phyloP scores from a whole-genome alignment of 148 eudicot genomes.

The Arbutus unedo region DNA sequence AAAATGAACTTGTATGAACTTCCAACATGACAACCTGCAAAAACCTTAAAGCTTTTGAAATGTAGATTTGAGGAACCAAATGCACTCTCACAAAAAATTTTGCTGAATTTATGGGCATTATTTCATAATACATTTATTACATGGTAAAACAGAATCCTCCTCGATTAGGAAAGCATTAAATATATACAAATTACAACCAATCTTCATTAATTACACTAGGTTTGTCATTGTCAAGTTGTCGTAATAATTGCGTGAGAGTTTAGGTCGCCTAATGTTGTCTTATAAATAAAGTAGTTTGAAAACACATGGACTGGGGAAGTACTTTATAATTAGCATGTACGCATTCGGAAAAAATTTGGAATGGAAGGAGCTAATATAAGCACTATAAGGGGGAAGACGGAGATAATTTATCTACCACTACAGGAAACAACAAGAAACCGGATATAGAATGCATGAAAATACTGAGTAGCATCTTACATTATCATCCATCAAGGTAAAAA shows the following conservation, averaged over 20 bases:
- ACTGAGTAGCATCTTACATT: not conserved
- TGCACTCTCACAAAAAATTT: not conserved
- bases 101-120: not conserved
- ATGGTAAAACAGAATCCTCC: not conserved
- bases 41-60: not conserved
- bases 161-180: not conserved
- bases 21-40: not conserved
- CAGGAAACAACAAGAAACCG: not conserved
- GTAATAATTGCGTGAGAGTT: not conserved
- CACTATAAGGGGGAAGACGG: not conserved
- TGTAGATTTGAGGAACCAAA: constrained; percentile 4
- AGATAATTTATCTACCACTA: not conserved
- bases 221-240: not conserved
- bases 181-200: not conserved
- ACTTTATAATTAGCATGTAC: not conserved
- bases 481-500: not conserved
- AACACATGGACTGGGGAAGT: not conserved
- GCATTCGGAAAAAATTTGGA: not conserved
- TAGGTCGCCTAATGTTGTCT: not conserved
- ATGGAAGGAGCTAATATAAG: not conserved
- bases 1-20: not conserved
- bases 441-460: not conserved
- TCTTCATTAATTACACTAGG: not conserved
- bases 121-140: not conserved
- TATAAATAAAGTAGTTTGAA: not conserved